Conservation (phyloP, 805 yeast species). For the Yamadazyma endophytica region DNA sequence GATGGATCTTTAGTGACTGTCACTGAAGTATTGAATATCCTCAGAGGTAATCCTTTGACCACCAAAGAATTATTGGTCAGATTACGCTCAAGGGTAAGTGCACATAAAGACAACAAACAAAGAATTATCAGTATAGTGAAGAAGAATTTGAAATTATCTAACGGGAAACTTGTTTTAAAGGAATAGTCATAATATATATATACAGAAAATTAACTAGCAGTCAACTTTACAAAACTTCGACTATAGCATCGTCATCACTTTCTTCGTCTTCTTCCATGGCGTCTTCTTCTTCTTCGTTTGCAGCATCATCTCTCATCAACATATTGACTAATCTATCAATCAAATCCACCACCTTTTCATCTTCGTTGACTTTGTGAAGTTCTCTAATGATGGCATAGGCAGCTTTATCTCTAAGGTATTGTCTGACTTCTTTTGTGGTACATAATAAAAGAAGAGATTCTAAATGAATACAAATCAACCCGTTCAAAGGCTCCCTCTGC, state of each 20-base stretch:
- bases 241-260: conserved; percentile 50
- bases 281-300: conserved; percentile 26
- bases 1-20: conserved; percentile 54
- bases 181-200: conserved; percentile 14
- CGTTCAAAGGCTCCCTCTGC: conserved; percentile 65
- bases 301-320: conserved; percentile 86
- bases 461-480: conserved; percentile 65
- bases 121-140: conserved; percentile 56
- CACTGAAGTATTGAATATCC: conserved; percentile 64
- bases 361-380: conserved; percentile 59
- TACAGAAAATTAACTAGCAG: background rate
- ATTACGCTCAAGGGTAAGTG: conserved; percentile 57
- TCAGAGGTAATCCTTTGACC: conserved; percentile 53
- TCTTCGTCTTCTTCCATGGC: conserved; percentile 48
- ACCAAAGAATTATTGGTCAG: conserved; percentile 60
- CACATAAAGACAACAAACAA: conserved; percentile 59
- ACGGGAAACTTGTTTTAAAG: conserved; percentile 41
- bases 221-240: conserved; percentile 42
- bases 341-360: conserved; percentile 50
- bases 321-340: conserved; percentile 85
- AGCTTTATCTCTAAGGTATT: conserved; percentile 69
- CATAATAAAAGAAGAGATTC: conserved; percentile 78
- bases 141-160: conserved; percentile 51
- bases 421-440: conserved; percentile 71
- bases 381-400: conserved; percentile 87